Evolutionary conservation across 352 stramenopile species (phyloP).

Genomic region (Phytophthora hybrid): DNA sequence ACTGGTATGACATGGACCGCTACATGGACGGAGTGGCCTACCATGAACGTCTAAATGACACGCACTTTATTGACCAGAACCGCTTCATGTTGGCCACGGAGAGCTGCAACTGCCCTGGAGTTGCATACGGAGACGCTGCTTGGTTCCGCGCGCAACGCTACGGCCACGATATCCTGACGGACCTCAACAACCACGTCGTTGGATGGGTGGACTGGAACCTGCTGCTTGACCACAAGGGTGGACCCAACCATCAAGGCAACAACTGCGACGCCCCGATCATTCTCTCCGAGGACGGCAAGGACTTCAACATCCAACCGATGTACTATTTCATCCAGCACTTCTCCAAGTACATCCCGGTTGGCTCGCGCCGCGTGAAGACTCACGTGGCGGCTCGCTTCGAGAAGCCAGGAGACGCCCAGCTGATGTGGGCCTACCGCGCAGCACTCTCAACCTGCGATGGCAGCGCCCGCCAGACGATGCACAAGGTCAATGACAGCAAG

Average conservation of each 20-base stretch:
- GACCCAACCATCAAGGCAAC: conserved; percentile 89
- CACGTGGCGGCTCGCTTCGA: conserved; percentile 58
- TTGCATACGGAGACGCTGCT: conserved; percentile 59
- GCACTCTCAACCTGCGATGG: conserved; percentile 69
- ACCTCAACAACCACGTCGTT: conserved; percentile 87
- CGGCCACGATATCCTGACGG: conserved; percentile 89
- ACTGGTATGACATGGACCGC: conserved; percentile 85
- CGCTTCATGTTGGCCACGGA: conserved; percentile 78
- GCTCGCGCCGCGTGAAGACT: conserved; percentile 73
- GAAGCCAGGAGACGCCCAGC: conserved; percentile 65
- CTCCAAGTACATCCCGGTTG: conserved; percentile 85
- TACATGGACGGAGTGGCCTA: conserved; percentile 82
- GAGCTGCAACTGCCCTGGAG: conserved; percentile 75
- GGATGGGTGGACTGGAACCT: conserved; percentile 95
- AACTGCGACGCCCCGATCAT: conserved; percentile 84
- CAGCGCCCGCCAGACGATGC: conserved; percentile 69
- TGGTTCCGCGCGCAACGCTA: conserved; percentile 91
- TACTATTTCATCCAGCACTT: conserved; percentile 94
- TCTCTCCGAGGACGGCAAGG: conserved; percentile 62
- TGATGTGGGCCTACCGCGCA: conserved; percentile 66
- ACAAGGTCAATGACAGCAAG: conserved; percentile 73
- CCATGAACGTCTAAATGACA: conserved; percentile 82
- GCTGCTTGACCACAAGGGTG: conserved; percentile 86
- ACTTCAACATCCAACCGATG: conserved; percentile 88
- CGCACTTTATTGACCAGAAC: conserved; percentile 64